A percentile compares a stretch with the other conserved stretches of the same genome.
phyloP scores from a whole-genome alignment of 1,284 basidiomycete genomes.

The Coniferiporia weirii region DNA sequence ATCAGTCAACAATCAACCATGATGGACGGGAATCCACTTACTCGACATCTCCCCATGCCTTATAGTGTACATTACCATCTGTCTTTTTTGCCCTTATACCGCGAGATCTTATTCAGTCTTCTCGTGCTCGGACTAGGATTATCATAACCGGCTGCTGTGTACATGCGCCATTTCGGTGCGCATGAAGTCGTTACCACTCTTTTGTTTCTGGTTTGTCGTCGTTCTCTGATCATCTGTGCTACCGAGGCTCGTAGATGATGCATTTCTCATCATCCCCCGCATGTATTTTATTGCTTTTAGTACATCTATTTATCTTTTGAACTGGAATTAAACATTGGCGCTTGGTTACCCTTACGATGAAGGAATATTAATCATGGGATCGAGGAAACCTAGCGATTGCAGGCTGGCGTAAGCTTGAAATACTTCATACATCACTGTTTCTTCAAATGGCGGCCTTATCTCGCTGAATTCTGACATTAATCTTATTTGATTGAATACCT shows the following conservation, averaged over 20 bases:
- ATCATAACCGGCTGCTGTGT: neutral
- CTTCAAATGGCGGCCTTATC: too few species aligned
- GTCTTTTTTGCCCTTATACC: neutral
- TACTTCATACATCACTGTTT: too few species aligned
- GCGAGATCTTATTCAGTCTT: neutral
- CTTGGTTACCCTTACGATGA: too few species aligned
- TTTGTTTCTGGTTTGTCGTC: slow-evolving; percentile 1
- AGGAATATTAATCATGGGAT: too few species aligned
- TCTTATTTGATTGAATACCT: too few species aligned
- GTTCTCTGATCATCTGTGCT: neutral
- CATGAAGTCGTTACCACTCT: neutral
- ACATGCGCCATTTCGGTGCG: neutral
- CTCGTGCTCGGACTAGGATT: neutral
- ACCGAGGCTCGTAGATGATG: neutral
- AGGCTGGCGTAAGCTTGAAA: too few species aligned
- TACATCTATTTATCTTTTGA: slow-evolving; percentile 6
- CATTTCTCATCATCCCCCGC: neutral
- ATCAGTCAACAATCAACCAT: neutral
- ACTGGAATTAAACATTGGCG: neutral
- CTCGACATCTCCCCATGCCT: slow-evolving; percentile 12
- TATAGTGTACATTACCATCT: slow-evolving; percentile 8
- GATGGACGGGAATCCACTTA: slow-evolving; percentile 11
- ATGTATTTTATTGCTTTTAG: slow-evolving; percentile 10
- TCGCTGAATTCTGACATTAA: too few species aligned
- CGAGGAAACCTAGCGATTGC: too few species aligned